These are phyloP conservation scores for Colletotrichum navitas DNA, from an alignment of 2,329 filamentous ascomycete genomes.

Conservation along the genomic window DNA sequence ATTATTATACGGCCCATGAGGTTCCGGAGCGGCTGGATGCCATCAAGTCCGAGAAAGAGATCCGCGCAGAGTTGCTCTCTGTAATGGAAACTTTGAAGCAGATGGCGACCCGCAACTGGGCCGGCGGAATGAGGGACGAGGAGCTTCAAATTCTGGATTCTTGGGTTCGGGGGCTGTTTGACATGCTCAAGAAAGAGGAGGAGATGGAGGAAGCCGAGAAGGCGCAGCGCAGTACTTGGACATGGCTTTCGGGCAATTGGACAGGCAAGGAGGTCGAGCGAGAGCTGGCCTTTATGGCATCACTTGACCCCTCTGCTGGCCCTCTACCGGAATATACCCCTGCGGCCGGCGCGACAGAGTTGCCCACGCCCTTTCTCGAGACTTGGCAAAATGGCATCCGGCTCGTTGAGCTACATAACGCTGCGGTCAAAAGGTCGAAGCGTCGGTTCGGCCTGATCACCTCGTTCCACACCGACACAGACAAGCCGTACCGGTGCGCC, in stretches of 20 bases:
- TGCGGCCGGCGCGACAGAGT: slow-evolving; percentile 53
- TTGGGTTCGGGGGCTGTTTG: slow-evolving; percentile 85
- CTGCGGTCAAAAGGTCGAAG: slow-evolving; percentile 84
- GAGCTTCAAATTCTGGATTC: slow-evolving; percentile 81
- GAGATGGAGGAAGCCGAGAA: slow-evolving; percentile 80
- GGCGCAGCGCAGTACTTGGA: slow-evolving; percentile 79
- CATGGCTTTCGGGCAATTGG: slow-evolving; percentile 87
- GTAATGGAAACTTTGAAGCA: slow-evolving; percentile 93
- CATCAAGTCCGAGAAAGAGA: slow-evolving; percentile 88
- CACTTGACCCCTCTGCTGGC: slow-evolving; percentile 73
- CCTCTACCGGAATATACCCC: slow-evolving; percentile 78
- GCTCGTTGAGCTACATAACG: slow-evolving; percentile 90
- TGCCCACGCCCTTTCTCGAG: slow-evolving; percentile 80
- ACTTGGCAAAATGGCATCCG: slow-evolving; percentile 82
- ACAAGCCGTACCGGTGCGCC: slow-evolving; percentile 92
- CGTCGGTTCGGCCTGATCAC: slow-evolving; percentile 91
- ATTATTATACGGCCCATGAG: slow-evolving; percentile 96
- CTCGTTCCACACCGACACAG: slow-evolving; percentile 89
- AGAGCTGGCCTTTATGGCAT: slow-evolving; percentile 84
- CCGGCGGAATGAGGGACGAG: slow-evolving; percentile 81
- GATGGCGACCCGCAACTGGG: slow-evolving; percentile 89
- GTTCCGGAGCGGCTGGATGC: slow-evolving; percentile 85
- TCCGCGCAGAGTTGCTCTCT: slow-evolving; percentile 84
- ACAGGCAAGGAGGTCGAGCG: slow-evolving; percentile 78
- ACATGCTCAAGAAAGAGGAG: slow-evolving; percentile 82